A percentile compares a stretch with the other conserved stretches of the same genome.
phyloP scores from a whole-genome alignment of 441 rosid genomes.

The Corymbia calophylla region DNA sequence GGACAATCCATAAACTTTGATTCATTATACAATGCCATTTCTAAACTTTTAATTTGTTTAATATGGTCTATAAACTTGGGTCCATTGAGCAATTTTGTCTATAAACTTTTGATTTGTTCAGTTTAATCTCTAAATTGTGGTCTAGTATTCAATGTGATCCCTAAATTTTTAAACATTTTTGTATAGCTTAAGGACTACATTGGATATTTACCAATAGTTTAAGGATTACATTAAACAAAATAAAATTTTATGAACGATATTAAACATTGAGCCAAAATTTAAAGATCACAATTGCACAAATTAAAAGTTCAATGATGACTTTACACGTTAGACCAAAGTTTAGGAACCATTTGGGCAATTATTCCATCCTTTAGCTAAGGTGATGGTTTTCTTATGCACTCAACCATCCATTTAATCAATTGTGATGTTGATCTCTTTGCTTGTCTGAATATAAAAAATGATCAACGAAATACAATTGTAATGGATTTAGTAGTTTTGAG shows the following conservation, averaged over 20 bases:
- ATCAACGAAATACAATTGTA: background rate
- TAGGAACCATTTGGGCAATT: background rate
- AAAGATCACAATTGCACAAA: too few species aligned
- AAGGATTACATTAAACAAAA: fast-evolving
- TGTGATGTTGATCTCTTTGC: background rate
- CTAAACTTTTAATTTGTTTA: background rate
- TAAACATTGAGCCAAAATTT: background rate
- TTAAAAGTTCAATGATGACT: background rate
- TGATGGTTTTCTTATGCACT: background rate
- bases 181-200: background rate
- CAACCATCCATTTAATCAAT: background rate
- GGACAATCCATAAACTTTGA: too few species aligned
- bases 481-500: background rate
- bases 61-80: too few species aligned
- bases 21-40: background rate
- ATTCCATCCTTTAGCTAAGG: background rate
- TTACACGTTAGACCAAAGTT: background rate
- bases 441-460: background rate
- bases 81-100: too few species aligned
- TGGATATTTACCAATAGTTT: background rate
- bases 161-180: background rate
- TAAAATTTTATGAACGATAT: fast-evolving
- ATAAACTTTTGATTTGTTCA: background rate
- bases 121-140: fast-evolving
- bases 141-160: fast-evolving